These are phyloP conservation scores for Aureobasidium mangrovei DNA, from an alignment of 2,329 filamentous ascomycete genomes.

Conservation along the genomic window DNA sequence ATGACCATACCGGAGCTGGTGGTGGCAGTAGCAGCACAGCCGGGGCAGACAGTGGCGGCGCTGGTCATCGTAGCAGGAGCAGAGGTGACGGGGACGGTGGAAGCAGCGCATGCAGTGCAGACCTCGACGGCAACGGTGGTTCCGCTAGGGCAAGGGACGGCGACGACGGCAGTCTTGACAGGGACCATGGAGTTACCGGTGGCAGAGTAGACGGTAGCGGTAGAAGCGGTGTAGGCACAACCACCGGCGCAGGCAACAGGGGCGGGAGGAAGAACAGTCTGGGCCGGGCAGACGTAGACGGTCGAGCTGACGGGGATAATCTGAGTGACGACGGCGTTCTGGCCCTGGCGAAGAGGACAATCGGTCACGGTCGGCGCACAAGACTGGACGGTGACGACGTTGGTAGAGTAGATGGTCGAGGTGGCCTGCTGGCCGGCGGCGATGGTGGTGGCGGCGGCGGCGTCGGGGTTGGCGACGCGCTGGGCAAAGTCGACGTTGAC, in stretches of 20 bases:
- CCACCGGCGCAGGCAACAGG: constrained; percentile 10
- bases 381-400: constrained; percentile 14
- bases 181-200: not conserved
- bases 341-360: constrained; percentile 6
- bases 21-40: constrained; percentile 1
- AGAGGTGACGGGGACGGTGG: constrained; percentile 9
- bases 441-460: not conserved
- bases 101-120: constrained; percentile 9
- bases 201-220: constrained; percentile 9
- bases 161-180: not conserved
- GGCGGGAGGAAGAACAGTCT: not conserved
- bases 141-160: not conserved
- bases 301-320: not conserved
- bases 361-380: constrained; percentile 17
- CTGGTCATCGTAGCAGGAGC: constrained; percentile 13
- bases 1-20: constrained; percentile 2
- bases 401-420: constrained; percentile 15
- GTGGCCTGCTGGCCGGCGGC: constrained; percentile 7
- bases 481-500: constrained; percentile 7
- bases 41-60: constrained; percentile 13
- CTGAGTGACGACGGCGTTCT: not conserved
- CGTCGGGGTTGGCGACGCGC: not conserved
- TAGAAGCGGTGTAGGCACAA: constrained; percentile 9
- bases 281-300: constrained; percentile 8
- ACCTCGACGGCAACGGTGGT: not conserved